These are phyloP conservation scores for Botrytis squamosa DNA, from an alignment of 2,329 filamentous ascomycete species.

Conservation along the genomic window DNA sequence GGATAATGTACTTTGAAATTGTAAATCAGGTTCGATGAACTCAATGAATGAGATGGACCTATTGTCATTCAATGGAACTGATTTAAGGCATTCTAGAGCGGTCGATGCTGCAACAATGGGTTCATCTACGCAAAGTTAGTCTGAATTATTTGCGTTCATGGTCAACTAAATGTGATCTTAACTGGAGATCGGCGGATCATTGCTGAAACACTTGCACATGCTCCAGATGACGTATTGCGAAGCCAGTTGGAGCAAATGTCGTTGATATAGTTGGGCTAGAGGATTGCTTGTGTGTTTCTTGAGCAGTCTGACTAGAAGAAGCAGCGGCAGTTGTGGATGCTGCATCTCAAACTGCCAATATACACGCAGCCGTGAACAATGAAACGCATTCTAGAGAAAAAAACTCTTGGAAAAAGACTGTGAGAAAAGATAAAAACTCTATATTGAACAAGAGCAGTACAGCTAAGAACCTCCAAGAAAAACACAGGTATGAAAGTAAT, in stretches of 20 bases:
- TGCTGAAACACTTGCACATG: slow-evolving; percentile 1
- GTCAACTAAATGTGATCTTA: neutral
- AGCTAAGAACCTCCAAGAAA: neutral
- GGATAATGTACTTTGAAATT: slow-evolving; percentile 32
- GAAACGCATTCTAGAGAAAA: neutral
- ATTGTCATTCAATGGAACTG: slow-evolving; percentile 29
- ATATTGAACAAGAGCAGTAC: neutral
- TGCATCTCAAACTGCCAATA: neutral
- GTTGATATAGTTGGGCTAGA: neutral
- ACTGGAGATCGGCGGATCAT: neutral
- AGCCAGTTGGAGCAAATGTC: neutral
- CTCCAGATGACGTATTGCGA: neutral
- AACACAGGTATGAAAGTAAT: neutral
- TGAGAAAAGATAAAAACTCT: neutral
- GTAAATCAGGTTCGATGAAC: slow-evolving; percentile 31
- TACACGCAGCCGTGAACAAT: neutral
- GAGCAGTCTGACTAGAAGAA: neutral
- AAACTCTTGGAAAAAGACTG: neutral
- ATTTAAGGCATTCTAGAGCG: slow-evolving; percentile 34
- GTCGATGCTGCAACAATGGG: neutral
- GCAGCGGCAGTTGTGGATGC: neutral
- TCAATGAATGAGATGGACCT: slow-evolving; percentile 26
- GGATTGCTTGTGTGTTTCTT: neutral
- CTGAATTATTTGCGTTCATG: neutral
- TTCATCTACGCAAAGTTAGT: slow-evolving; percentile 14